Conservation (phyloP, 331 rosid genomes). For the Acacia pycnantha region DNA sequence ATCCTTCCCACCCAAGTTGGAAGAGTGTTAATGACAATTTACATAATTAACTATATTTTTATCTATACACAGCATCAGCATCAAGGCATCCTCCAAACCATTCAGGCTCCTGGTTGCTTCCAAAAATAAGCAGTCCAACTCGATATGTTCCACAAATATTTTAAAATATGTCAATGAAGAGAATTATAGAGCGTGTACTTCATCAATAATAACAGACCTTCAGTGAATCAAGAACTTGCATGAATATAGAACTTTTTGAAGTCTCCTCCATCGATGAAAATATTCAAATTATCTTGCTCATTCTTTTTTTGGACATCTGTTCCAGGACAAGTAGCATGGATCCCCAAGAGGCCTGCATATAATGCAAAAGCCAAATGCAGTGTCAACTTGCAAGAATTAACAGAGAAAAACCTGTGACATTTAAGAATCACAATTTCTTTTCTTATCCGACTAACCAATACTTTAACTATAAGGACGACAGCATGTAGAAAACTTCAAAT, state of each 20-base stretch:
- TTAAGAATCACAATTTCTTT: background rate
- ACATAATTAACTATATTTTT: background rate
- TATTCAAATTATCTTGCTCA: conserved; percentile 10
- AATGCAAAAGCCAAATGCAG: conserved; percentile 14
- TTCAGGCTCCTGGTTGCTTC: background rate
- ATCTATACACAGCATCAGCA: background rate
- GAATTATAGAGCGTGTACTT: background rate
- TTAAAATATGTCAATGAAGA: background rate
- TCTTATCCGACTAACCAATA: background rate
- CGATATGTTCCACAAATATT: background rate
- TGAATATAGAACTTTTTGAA: background rate
- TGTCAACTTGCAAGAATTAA: conserved; percentile 13
- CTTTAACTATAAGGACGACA: background rate
- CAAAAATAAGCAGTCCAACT: background rate
- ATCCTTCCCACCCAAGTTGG: background rate
- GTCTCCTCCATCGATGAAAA: background rate
- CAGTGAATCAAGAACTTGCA: conserved; percentile 1
- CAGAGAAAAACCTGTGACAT: background rate
- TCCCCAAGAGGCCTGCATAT: conserved; percentile 90
- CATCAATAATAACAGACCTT: background rate
- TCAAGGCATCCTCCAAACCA: background rate
- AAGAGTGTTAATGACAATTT: background rate
- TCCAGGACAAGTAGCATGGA: conserved; percentile 90
- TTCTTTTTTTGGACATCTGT: conserved; percentile 34
- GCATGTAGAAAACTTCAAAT: background rate